A percentile compares a stretch with the other conserved stretches of the same genome.
These are phyloP conservation scores for Fimicolochytrium jonesii DNA, from an alignment of 192 early-diverging fungal genomes.

Conservation along the genomic window DNA sequence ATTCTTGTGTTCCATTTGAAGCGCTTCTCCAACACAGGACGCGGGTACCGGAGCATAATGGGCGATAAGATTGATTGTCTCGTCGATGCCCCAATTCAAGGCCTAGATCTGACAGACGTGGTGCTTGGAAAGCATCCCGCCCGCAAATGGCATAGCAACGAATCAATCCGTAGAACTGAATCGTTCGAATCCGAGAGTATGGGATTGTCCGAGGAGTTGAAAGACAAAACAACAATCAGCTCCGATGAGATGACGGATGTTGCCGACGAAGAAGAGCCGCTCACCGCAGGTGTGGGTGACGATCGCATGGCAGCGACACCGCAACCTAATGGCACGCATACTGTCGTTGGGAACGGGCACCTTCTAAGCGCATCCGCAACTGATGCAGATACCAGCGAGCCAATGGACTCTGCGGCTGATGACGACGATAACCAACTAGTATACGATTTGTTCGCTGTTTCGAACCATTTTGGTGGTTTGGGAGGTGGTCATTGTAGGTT, in stretches of 20 bases:
- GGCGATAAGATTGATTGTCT: slow-evolving; percentile 69
- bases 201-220: too few species aligned
- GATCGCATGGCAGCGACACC: too few species aligned
- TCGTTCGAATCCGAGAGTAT: too few species aligned
- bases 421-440: slow-evolving; percentile 23
- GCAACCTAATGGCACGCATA: too few species aligned
- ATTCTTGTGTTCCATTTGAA: slow-evolving; percentile 79
- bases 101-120: slow-evolving; percentile 55
- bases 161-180: neutral
- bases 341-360: too few species aligned
- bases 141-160: slow-evolving; percentile 10
- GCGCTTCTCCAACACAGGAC: slow-evolving; percentile 61
- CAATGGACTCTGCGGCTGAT: neutral
- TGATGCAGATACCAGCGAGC: neutral
- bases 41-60: slow-evolving; percentile 49
- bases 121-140: slow-evolving; percentile 25
- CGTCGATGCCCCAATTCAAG: slow-evolving; percentile 67
- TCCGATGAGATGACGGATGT: too few species aligned
- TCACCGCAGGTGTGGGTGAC: too few species aligned
- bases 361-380: too few species aligned
- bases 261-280: too few species aligned
- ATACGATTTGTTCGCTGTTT: slow-evolving; percentile 74
- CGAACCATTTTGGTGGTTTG: slow-evolving; percentile 79
- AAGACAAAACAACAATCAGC: too few species aligned
- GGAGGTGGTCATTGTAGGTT: slow-evolving; percentile 73